Conservation (phyloP, 306 rosid genomes). For the Cucumis melo region DNA sequence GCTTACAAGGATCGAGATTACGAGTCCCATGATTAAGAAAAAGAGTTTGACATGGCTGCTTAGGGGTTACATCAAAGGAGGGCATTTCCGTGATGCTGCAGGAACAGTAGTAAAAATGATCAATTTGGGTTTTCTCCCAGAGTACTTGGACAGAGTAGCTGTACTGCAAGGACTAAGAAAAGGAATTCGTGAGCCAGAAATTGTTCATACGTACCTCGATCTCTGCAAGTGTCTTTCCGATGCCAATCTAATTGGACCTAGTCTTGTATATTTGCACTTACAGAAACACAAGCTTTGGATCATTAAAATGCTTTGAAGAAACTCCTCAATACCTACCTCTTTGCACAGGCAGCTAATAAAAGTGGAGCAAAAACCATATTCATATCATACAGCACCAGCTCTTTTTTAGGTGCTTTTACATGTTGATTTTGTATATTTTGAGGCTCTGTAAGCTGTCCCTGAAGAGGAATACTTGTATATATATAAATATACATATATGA, state of each 20-base stretch:
- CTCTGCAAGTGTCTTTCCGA: conserved; percentile 77
- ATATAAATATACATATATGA: not conserved
- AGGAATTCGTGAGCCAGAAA: conserved; percentile 47
- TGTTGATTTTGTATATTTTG: conserved; percentile 39
- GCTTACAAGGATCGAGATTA: conserved; percentile 56
- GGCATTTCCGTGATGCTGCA: conserved; percentile 75
- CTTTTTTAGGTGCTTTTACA: conserved; percentile 24
- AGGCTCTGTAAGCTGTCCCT: not conserved
- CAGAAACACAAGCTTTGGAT: conserved; percentile 80
- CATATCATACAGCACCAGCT: conserved; percentile 7
- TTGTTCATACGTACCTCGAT: conserved; percentile 47
- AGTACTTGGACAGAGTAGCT: conserved; percentile 75
- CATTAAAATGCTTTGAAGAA: conserved; percentile 49
- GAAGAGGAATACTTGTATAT: conserved; percentile 2
- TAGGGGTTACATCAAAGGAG: conserved; percentile 88
- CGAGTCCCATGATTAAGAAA: conserved; percentile 50
- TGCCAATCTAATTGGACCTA: conserved; percentile 60
- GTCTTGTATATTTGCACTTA: conserved; percentile 64
- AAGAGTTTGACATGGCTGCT: conserved; percentile 80
- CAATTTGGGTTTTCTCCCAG: conserved; percentile 54
- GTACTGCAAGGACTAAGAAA: conserved; percentile 71
- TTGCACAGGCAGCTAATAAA: not conserved
- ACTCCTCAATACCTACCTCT: not conserved
- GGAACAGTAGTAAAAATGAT: conserved; percentile 76
- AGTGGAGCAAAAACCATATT: not conserved